Base-by-base conservation (phyloP, 768 basidiomycete genomes). In the Astraeus odoratus region DNA sequence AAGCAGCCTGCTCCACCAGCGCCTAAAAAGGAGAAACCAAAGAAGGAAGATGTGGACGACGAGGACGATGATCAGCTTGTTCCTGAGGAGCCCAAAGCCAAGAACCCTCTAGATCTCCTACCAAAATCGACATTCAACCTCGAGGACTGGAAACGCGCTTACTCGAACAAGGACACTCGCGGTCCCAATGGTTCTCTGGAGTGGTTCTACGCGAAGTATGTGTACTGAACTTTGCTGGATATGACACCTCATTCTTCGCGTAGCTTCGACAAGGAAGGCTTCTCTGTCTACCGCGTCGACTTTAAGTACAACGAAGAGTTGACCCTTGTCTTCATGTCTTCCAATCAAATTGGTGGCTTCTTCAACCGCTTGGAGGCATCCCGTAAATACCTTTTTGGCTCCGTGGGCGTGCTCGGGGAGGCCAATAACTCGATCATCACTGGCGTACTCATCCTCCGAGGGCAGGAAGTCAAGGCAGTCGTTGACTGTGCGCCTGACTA, bases 311-410 rank as follows among this genome's bases (percentile, higher is more conserved):
- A 88, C 69, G 74, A 82, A 18, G 94, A 96, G 67, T 81, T 97
- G 51, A 92, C 92, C 18, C 80, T 82, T 66, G 78, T 77, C 42
- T 97, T 90, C 78, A 97, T 91, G 93, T 93, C 90, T 48, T 78
- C 81, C 50, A 97, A 97, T 77, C 88, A 86, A 67, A 80, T 96
- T 59, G 80, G 80, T 48, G 95, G 95, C 15, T 92, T 95, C 82
- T 97, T 94, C 80, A 89, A 94, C 77, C 90, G 96, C 47, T 81
- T 99, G 8, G 96, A 98, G 72, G 96, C 81, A 8, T 92, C 93
- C 19, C 85, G 95, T 67, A 95, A 96, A 68, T 95, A 96, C 75
- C 77, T 94, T 52, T 96, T 97, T 66, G 95, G 84, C 12, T 94
- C 90, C 35, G 65, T 92, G 37, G 92, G 90, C 63, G 96, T 99